Evolutionary conservation across 192 early-diverging fungal species (phyloP), one percentile per base, ranked within the genome.

Genomic region (Coemansia sp.): DNA sequence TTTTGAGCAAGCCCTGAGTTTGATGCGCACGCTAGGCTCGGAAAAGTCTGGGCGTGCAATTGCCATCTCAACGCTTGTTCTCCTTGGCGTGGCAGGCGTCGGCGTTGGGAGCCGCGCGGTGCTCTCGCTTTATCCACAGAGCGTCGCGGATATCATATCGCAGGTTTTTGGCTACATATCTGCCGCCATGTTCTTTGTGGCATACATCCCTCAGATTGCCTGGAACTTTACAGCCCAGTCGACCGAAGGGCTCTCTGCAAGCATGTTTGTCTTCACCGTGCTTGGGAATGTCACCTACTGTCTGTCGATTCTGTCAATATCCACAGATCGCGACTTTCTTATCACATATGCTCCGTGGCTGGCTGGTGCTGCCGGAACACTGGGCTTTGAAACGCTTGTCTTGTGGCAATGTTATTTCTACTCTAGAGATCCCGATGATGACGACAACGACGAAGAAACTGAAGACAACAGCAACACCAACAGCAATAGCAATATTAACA

Each of bases 231-330:
- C 77, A 36, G 84, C 85, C 45, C 85, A 88, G 73, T 88, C 85
- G 11, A 90, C 88, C 16, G 92, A 93, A 68, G 94, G 94, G 3
- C 82, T 95, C 47, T 89, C 89, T n/a, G 65, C 91, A 5, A 85
- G 81, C 48, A 93, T 95, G 92, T 95, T 95, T 80, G 65, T 87
- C n/a, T 92, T 91, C 77, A 87, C 87, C 19, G 88, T 92, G 39
- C 59, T 94, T 64, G 94, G 94, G 12, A 95, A 95, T 71, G 61
- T 88, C 12, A 79, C 75, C 11, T 87, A 70, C 22, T 82, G 79
- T 48, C 42, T 77, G 52, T 76, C 79, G 15, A 82, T 76, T 39
- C 57, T 76, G 58, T 63, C 74, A 1, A 71, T 73, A 59, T 73
- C 71, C 19, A 82, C 71, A 12, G 74, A 82, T 12, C 51, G 65